Conservation (phyloP, 306 rosid species). For the Luffa aegyptiaca region DNA sequence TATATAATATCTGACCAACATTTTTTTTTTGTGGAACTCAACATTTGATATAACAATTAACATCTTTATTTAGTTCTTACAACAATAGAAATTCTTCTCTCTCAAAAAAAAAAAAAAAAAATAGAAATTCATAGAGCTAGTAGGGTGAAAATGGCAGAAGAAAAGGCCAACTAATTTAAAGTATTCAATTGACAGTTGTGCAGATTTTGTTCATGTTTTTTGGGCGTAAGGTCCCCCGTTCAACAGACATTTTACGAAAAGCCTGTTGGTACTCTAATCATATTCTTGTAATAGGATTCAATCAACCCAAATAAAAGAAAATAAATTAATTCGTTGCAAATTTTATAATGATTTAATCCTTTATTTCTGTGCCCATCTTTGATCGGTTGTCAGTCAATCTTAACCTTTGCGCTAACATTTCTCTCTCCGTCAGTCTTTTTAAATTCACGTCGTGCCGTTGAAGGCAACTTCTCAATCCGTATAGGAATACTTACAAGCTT, state of each 20-base stretch:
- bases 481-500: slow-evolving; percentile 13
- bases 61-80: neutral
- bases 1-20: too few relatives aligned
- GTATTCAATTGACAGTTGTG: slow-evolving; percentile 22
- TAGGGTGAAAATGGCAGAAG: neutral
- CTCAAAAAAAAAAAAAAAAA: too few relatives aligned
- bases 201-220: slow-evolving; percentile 49
- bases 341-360: slow-evolving; percentile 6
- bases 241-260: slow-evolving; percentile 71
- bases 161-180: neutral
- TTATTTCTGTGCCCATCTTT: slow-evolving; percentile 84
- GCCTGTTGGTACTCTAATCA: slow-evolving; percentile 7
- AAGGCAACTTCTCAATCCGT: slow-evolving; percentile 47
- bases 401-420: slow-evolving; percentile 26
- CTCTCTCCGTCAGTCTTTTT: slow-evolving; percentile 14
- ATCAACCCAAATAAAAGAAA: neutral
- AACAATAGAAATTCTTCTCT: too few relatives aligned
- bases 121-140: neutral
- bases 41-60: neutral
- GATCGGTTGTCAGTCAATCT: slow-evolving; percentile 39
- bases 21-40: too few relatives aligned
- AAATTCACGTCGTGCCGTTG: slow-evolving; percentile 76
- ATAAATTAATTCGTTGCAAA: neutral
- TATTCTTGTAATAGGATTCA: neutral
- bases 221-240: slow-evolving; percentile 73